Base-by-base conservation (phyloP, 176 grass and related monocot genomes). In the Oryza meridionalis region DNA sequence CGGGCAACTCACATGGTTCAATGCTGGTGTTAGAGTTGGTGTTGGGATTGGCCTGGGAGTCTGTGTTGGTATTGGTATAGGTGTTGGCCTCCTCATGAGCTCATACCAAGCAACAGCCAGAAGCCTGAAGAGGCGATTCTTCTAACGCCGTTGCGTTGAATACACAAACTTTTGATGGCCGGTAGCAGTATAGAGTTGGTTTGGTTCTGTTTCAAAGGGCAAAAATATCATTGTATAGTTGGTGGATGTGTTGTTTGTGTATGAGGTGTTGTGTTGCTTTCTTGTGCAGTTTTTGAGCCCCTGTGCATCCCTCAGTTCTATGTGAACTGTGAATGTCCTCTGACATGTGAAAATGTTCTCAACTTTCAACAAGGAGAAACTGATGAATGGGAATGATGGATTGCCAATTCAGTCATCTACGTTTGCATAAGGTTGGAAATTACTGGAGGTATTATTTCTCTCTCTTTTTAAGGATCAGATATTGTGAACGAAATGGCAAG, bases 1-100 rank as follows among this genome's bases (percentile, higher is more conserved):
- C 6, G 96, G 93, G 4, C 93, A 99, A 46, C 86, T 99, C 29
- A 81, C 96, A 64, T 99, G 96, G 96, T 99, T 99, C 80, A 99
- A 99, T 7, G 91, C 96, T 31, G 96, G 96, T 59, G 91, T 99
- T 65, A 86, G 93, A 81, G 96, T 96, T 4, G 96, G 96, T 0
- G 89, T 99, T 17, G 96, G 96, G 26, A 95, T 99, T 46, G 96
- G 96, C 51, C 68, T 99, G 62, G 96, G 91, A 65, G 94, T 99
- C 67, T 99, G 93, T 58, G 93, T 98, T 7, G 96, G 96, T 40
- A 87, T 98, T 38, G 96, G 96, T n/a, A 94, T 96, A 65, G 93
- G 93, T 6, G 96, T 99, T 27, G 96, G 96, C 37, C 91, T 99
- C 31, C 89, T 99, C 51, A 89, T 99, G 96, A 67, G 86, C 74